Evolutionary conservation across 108 stramenopile genomes (phyloP), one percentile per base, ranked within the genome.

Genomic region (Aurantiochytrium sp.): DNA sequence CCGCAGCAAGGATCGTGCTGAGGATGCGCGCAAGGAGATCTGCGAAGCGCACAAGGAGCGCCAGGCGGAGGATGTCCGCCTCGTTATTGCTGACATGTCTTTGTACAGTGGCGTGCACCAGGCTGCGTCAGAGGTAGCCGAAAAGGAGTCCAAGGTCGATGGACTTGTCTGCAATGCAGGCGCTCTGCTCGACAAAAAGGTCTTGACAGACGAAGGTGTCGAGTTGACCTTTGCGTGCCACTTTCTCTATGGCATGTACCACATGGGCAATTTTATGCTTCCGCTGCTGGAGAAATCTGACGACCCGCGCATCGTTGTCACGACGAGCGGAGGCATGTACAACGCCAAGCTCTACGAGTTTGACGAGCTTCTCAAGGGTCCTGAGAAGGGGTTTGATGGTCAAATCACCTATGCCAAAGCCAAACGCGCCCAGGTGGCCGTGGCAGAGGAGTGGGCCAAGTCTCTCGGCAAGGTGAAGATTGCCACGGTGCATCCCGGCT

Each of bases 141-240:
- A 64, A 10, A 94, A 91, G 89, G 96, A 96, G 92, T 25, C 59
- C 10, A 90, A 93, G 88, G 71, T 98, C 5, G 95, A 98, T 91
- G 94, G 91, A 43, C 72, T 98, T 72, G 95, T 98, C 18, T 98
- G 97, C 90, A 97, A 97, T 90, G 97, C 96, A 4, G 97, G 97
- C 1, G 97, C 93, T 19, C 90, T 98, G 29, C 93, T 96, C 72
- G 96, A 97, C 87, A 95, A 97, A 19, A 91, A 96, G 58, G 90
- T 88, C 59, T 92, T 93, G 88, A 96, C 96, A 12, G 92, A 91
- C 43, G 96, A 97, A 87, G 96, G 96, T 19, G 93, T 94, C 76
- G 97, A 98, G 90, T 88, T 94, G 4, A 98, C 97, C 29, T 96
- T 96, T 88, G 97, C 97, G 76, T 92, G 95, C 16, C 97, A 98